Evolutionary conservation across 2,329 filamentous ascomycete species (phyloP).

Genomic region (Helotiales sp.): DNA sequence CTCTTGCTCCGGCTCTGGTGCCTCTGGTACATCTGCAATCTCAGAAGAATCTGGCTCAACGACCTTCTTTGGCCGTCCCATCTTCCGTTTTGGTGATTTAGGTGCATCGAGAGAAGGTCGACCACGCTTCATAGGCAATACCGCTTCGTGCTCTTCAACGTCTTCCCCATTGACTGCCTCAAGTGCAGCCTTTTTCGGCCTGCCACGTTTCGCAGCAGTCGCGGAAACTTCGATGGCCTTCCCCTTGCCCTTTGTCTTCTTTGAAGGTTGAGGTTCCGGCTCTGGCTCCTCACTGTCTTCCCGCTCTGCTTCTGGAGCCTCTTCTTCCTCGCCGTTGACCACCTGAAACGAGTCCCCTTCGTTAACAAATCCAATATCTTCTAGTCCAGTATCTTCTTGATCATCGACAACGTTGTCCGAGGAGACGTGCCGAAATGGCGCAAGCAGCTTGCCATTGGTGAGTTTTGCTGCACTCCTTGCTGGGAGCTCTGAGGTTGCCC

Average conservation of each 20-base stretch:
- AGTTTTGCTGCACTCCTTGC: constrained; percentile 27
- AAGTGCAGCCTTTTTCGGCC: constrained; percentile 35
- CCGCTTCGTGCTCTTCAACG: constrained; percentile 5
- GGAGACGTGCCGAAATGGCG: constrained; percentile 16
- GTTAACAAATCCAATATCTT: constrained; percentile 57
- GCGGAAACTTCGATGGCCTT: constrained; percentile 38
- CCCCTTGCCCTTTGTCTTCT: constrained; percentile 25
- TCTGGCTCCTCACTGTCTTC: constrained; percentile 27
- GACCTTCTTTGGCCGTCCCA: constrained; percentile 19
- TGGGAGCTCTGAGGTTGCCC: constrained; percentile 27
- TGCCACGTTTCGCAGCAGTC: constrained; percentile 36
- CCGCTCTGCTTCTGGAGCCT: constrained; percentile 38
- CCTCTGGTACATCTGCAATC: constrained; percentile 9
- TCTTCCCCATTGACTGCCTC: constrained; percentile 22
- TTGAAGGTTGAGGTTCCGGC: constrained; percentile 30
- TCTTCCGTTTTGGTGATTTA: constrained; percentile 18
- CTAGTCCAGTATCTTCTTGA: constrained; percentile 45
- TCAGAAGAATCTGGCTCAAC: constrained; percentile 23
- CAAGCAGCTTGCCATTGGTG: constrained; percentile 31
- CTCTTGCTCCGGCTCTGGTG: constrained; percentile 11
- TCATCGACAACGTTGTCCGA: constrained; percentile 28
- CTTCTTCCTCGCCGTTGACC: constrained; percentile 38
- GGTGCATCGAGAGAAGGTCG: constrained; percentile 16
- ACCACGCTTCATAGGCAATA: constrained; percentile 1
- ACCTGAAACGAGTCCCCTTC: constrained; percentile 36